phyloP scores from a whole-genome alignment of 345 rosid genomes.

The Syzygium grande region DNA sequence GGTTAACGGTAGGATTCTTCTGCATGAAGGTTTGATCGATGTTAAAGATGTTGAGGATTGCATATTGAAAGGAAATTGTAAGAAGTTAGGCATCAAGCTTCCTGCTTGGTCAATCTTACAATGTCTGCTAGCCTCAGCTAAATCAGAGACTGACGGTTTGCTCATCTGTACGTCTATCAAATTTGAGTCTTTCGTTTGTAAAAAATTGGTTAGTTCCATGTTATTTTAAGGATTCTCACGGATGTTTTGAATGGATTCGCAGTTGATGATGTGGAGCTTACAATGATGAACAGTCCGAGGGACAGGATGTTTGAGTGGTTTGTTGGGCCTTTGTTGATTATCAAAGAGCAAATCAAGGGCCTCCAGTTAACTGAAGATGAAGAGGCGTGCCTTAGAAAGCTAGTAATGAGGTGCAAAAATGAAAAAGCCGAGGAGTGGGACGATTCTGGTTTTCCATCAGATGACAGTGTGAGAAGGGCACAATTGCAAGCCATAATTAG shows the following conservation, averaged over 20 bases:
- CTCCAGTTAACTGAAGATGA: conserved; percentile 43
- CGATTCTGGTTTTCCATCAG: conserved; percentile 42
- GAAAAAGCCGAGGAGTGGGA: conserved; percentile 70
- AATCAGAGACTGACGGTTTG: conserved; percentile 55
- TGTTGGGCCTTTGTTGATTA: conserved; percentile 55
- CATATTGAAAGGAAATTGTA: conserved; percentile 47
- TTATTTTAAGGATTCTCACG: background rate
- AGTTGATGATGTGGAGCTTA: conserved; percentile 64
- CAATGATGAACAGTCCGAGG: conserved; percentile 45
- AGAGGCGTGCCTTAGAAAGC: conserved; percentile 42
- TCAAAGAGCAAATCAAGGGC: conserved; percentile 74
- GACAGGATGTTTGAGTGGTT: conserved; percentile 71
- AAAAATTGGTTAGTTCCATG: background rate
- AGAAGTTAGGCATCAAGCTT: conserved; percentile 43
- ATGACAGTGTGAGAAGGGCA: conserved; percentile 51
- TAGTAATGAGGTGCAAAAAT: conserved; percentile 38
- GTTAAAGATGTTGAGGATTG: conserved; percentile 63
- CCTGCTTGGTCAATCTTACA: conserved; percentile 74
- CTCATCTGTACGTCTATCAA: conserved; percentile 43
- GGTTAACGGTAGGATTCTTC: conserved; percentile 59
- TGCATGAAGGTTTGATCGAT: conserved; percentile 48
- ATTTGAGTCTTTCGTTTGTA: background rate
- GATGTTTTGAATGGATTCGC: background rate
- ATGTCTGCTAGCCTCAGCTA: conserved; percentile 63
- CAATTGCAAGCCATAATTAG: conserved; percentile 77